Evolutionary conservation across 2,329 filamentous ascomycete species (phyloP).

Genomic region (Cladosporium halotolerans): DNA sequence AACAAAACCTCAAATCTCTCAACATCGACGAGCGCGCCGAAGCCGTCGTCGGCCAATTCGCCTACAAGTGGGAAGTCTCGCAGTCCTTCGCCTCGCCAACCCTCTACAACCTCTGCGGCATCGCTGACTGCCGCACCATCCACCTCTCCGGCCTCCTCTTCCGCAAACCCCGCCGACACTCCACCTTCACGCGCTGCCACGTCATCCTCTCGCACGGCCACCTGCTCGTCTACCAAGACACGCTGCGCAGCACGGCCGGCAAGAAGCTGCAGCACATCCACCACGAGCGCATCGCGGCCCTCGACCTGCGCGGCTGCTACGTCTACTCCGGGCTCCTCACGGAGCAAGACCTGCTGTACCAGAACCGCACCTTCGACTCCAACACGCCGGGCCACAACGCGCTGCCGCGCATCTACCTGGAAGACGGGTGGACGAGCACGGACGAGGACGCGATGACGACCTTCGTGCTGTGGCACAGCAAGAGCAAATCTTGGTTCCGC

Average conservation of each 20-base stretch:
- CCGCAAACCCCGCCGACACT: conserved; percentile 57
- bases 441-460: conserved; percentile 62
- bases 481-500: conserved; percentile 51
- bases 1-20: conserved; percentile 52
- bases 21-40: conserved; percentile 62
- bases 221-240: conserved; percentile 57
- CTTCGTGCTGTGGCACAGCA: conserved; percentile 61
- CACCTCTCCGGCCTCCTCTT: conserved; percentile 57
- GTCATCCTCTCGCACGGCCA: conserved; percentile 57
- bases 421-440: conserved; percentile 55
- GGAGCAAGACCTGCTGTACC: conserved; percentile 56
- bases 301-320: conserved; percentile 59
- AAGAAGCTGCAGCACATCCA: conserved; percentile 54
- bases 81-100: conserved; percentile 57
- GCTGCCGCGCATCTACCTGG: conserved; percentile 53
- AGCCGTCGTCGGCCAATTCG: conserved; percentile 59
- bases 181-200: conserved; percentile 54
- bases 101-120: conserved; percentile 63
- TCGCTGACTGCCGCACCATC: conserved; percentile 56
- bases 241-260: conserved; percentile 50
- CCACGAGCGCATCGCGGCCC: conserved; percentile 52
- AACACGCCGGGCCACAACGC: conserved; percentile 55
- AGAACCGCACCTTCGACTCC: conserved; percentile 58
- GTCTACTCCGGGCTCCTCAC: conserved; percentile 60
- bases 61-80: conserved; percentile 62